phyloP scores from a whole-genome alignment of 2,329 filamentous ascomycete genomes.

The Colletotrichum trifolii region DNA sequence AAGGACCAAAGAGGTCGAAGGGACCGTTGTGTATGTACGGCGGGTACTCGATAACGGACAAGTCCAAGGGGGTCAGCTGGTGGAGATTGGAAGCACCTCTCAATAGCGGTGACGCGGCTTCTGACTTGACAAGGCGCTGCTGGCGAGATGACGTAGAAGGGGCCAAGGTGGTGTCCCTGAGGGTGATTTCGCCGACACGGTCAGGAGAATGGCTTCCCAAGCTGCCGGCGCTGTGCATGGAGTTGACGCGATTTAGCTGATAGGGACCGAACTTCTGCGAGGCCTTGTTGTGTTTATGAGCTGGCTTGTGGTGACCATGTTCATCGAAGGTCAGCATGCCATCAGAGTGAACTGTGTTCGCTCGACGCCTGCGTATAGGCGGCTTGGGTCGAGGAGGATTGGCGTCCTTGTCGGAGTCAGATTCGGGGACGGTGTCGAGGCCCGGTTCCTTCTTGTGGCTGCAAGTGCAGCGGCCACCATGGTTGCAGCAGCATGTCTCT shows the following conservation, averaged over 20 bases:
- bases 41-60: constrained; percentile 65
- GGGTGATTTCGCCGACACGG: constrained; percentile 51
- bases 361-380: constrained; percentile 62
- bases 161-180: constrained; percentile 50
- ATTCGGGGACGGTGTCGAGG: constrained; percentile 73
- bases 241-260: constrained; percentile 68
- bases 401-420: constrained; percentile 65
- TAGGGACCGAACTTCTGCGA: constrained; percentile 73
- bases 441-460: constrained; percentile 69
- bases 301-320: constrained; percentile 72
- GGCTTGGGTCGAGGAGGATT: constrained; percentile 52
- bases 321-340: constrained; percentile 69
- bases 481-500: constrained; percentile 78
- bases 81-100: constrained; percentile 59
- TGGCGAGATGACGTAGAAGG: constrained; percentile 54
- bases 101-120: constrained; percentile 69
- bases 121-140: constrained; percentile 68
- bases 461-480: constrained; percentile 75
- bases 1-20: constrained; percentile 63
- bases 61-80: constrained; percentile 67
- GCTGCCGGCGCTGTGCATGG: constrained; percentile 64
- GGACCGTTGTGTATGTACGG: constrained; percentile 58
- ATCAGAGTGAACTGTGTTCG: constrained; percentile 72
- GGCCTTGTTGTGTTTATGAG: constrained; percentile 69
- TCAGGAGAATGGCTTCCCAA: constrained; percentile 60